Percentiles rank a stretch among this genome's conserved stretches.
These are phyloP conservation scores for Ophiostoma triangulosporum DNA, from an alignment of 2,329 filamentous ascomycete genomes.

Conservation along the genomic window DNA sequence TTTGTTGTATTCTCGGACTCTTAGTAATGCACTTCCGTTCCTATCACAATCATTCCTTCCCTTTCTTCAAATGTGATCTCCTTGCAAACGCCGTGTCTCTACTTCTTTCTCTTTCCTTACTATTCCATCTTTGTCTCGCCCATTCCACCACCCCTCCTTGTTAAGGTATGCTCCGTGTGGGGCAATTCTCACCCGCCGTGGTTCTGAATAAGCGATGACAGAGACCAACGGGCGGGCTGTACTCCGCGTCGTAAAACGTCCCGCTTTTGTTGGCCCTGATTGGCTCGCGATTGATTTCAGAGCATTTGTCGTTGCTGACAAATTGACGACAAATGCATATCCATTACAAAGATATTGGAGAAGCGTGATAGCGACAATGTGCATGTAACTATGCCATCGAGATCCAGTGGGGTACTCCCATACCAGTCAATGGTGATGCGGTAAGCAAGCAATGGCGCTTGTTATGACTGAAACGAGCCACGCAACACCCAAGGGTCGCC, in stretches of 20 bases:
- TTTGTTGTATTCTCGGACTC: too few species aligned
- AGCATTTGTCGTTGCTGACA: constrained; percentile 5
- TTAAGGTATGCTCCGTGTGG: neutral
- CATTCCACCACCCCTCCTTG: too few species aligned
- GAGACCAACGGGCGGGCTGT: too few species aligned
- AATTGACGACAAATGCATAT: constrained; percentile 1
- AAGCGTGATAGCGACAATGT: neutral
- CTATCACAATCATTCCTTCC: too few species aligned
- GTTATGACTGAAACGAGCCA: neutral
- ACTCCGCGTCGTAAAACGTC: too few species aligned
- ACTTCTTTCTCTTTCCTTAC: neutral
- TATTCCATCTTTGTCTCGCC: too few species aligned
- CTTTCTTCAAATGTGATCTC: too few species aligned
- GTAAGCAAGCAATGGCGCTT: neutral
- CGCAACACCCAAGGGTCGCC: neutral
- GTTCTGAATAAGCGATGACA: constrained; percentile 1
- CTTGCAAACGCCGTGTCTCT: too few species aligned
- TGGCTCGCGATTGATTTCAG: neutral
- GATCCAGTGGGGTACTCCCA: too few species aligned
- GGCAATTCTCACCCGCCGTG: neutral
- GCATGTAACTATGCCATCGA: constrained; percentile 1
- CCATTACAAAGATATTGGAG: neutral
- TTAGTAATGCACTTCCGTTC: too few species aligned
- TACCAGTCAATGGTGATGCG: too few species aligned
- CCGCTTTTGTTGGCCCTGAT: neutral